Evolutionary conservation across 2,329 filamentous ascomycete species (phyloP).

Genomic region (Colletotrichum somersetense): DNA sequence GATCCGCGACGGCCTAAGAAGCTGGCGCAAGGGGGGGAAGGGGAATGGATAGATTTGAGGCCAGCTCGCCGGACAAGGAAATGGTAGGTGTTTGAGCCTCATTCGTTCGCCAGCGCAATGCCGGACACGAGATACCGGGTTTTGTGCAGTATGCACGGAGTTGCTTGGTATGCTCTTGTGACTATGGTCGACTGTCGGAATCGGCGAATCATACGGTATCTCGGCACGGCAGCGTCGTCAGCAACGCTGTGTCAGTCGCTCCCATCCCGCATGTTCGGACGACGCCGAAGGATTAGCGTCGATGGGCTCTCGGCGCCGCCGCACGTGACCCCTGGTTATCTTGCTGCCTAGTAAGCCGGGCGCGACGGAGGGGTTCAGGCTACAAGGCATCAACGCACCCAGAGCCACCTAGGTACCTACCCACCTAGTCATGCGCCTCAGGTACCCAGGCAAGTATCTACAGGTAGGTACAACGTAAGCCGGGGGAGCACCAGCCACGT

Average conservation of each 20-base stretch:
- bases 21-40: conserved; percentile 9
- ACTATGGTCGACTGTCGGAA: conserved; percentile 11
- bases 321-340: conserved; percentile 31
- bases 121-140: conserved; percentile 8
- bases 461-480: not conserved
- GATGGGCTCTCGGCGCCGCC: conserved; percentile 26
- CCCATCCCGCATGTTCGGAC: conserved; percentile 40
- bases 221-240: conserved; percentile 42
- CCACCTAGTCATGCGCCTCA: not conserved
- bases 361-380: conserved; percentile 28
- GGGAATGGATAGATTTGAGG: conserved; percentile 25
- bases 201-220: conserved; percentile 32
- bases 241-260: conserved; percentile 26
- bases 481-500: conserved; percentile 33
- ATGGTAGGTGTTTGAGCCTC: conserved; percentile 6
- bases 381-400: conserved; percentile 20
- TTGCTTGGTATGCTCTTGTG: conserved; percentile 23
- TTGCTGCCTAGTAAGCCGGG: conserved; percentile 29
- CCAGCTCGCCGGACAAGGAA: conserved; percentile 22
- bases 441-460: not conserved
- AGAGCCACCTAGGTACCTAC: not conserved
- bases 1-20: conserved; percentile 35
- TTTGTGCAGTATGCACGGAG: conserved; percentile 10
- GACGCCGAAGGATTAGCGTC: conserved; percentile 42
- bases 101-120: conserved; percentile 16